Percentiles rank a stretch among this genome's conserved stretches.
Evolutionary conservation across 129 eudicot species (phyloP).

Genomic region (Chrysanthemum lavandulifolium): DNA sequence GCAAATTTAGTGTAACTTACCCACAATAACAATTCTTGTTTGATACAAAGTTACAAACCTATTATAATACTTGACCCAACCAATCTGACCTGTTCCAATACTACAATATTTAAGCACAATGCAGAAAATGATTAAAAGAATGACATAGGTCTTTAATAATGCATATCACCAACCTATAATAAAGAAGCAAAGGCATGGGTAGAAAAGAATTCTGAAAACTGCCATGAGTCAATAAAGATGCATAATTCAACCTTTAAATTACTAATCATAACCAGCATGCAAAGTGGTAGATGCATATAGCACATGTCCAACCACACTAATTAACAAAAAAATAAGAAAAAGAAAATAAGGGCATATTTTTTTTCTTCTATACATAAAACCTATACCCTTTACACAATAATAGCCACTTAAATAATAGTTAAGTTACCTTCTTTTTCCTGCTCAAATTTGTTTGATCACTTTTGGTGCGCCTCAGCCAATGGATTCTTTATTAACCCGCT

Average conservation of each 20-base stretch:
- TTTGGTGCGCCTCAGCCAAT: conserved; percentile 54
- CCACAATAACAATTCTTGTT: no score
- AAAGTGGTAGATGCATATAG: background rate
- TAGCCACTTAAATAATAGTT: background rate
- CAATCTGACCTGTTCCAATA: no score
- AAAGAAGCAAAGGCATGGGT: conserved; percentile 16
- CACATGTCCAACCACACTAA: conserved; percentile 22
- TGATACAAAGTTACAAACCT: no score
- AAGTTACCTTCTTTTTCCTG: background rate
- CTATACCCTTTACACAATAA: conserved; percentile 15
- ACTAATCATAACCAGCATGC: conserved; percentile 32
- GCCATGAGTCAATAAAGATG: conserved; percentile 18
- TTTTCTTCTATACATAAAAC: conserved; percentile 20
- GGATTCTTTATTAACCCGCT: conserved; percentile 73
- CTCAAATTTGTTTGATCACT: background rate
- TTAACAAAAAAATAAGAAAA: background rate
- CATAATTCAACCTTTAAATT: conserved; percentile 16
- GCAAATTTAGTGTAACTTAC: no score
- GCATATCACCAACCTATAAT: conserved; percentile 26
- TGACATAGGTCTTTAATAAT: conserved; percentile 3
- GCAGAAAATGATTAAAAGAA: background rate
- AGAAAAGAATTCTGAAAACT: conserved; percentile 2
- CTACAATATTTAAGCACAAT: background rate
- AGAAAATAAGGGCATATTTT: conserved; percentile 11
- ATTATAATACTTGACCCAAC: no score